Conservation (phyloP, 768 basidiomycete species). For the Coprinellus micaceus region DNA sequence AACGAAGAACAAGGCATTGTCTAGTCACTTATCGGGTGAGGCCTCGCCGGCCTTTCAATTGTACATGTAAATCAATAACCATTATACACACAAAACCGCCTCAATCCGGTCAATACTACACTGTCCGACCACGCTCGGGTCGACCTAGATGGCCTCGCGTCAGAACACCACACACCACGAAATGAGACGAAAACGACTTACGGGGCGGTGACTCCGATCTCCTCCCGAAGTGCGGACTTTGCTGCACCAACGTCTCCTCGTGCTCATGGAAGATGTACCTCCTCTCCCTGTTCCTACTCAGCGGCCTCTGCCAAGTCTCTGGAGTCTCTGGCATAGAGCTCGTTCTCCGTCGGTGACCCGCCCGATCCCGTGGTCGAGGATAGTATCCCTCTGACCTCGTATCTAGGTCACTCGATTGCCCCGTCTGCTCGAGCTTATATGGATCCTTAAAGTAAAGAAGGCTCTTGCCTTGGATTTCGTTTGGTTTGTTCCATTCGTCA, state of each 20-base stretch:
- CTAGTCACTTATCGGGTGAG: too few relatives aligned
- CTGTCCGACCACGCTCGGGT: too few relatives aligned
- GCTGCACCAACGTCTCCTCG: slow-evolving; percentile 8
- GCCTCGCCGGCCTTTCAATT: too few relatives aligned
- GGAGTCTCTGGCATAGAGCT: not conserved
- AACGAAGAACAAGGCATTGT: too few relatives aligned
- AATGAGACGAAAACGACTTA: too few relatives aligned
- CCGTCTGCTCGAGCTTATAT: not conserved
- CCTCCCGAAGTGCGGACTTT: not conserved
- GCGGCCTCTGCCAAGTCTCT: not conserved
- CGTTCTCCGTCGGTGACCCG: not conserved
- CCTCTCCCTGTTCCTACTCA: not conserved
- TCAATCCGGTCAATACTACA: too few relatives aligned
- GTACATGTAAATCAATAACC: too few relatives aligned
- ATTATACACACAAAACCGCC: too few relatives aligned
- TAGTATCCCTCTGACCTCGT: not conserved
- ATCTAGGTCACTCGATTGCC: not conserved
- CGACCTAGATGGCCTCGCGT: too few relatives aligned
- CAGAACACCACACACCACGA: too few relatives aligned
- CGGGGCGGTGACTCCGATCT: too few relatives aligned
- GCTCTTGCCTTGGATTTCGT: slow-evolving; percentile 2
- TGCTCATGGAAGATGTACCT: not conserved
- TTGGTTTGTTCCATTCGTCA: slow-evolving; percentile 4
- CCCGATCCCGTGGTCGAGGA: not conserved
- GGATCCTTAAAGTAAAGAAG: slow-evolving; percentile 8